Conservation (phyloP, 306 rosid species). For the Corylus avellana region DNA sequence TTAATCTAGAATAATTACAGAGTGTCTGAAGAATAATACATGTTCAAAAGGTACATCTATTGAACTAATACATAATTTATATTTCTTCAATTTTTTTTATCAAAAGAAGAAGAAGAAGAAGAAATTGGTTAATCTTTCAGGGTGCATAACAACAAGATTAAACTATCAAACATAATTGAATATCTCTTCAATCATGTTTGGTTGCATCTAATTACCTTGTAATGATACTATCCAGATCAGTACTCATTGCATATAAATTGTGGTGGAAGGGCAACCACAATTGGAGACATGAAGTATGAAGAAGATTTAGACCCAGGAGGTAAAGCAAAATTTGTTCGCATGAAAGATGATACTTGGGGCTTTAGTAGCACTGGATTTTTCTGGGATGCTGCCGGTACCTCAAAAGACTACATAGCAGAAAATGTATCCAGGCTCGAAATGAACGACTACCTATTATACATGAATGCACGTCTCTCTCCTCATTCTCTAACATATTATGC, state of each 20-base stretch:
- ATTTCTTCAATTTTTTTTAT: not conserved
- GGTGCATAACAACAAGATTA: not conserved
- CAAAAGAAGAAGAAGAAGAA: not conserved
- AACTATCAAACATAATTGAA: not conserved
- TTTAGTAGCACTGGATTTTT: constrained; percentile 69
- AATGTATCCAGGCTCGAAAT: constrained; percentile 28
- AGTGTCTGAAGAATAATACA: constrained; percentile 6
- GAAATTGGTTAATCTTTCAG: too few species aligned
- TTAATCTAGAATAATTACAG: constrained; percentile 4
- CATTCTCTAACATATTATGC: constrained; percentile 52
- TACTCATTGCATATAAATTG: constrained; percentile 53
- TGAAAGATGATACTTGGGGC: constrained; percentile 40
- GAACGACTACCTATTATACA: constrained; percentile 41
- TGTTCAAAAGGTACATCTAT: constrained; percentile 26
- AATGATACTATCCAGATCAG: constrained; percentile 11
- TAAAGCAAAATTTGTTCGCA: constrained; percentile 41
- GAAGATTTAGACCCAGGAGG: constrained; percentile 57
- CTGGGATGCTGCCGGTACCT: constrained; percentile 31
- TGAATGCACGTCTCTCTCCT: constrained; percentile 50
- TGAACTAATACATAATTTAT: not conserved
- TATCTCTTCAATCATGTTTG: not conserved
- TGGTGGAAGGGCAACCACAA: constrained; percentile 53
- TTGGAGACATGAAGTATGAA: constrained; percentile 44
- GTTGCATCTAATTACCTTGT: not conserved
- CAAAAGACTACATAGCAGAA: constrained; percentile 29